Conservation (phyloP, 257 asterid species). For the Plantago major region DNA sequence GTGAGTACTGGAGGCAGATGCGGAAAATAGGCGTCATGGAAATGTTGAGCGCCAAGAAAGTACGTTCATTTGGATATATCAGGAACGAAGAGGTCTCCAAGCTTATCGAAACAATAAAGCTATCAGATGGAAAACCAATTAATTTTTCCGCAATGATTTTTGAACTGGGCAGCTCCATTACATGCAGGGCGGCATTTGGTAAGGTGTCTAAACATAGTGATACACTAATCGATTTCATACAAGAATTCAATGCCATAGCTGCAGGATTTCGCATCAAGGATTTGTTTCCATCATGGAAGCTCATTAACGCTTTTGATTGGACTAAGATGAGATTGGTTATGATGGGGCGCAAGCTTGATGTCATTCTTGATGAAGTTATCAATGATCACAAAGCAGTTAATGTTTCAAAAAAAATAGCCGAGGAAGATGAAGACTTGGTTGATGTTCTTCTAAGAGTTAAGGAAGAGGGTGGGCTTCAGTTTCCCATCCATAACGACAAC, state of each 20-base stretch:
- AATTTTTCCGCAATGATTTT: conserved; percentile 6
- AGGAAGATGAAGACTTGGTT: conserved; percentile 27
- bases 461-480: conserved; percentile 16
- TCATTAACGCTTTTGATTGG: conserved; percentile 17
- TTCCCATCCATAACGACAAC: conserved; percentile 1
- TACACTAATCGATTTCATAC: background rate
- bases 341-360: conserved; percentile 22
- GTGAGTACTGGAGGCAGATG: conserved; percentile 20
- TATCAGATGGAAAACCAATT: background rate
- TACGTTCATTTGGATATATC: conserved; percentile 13
- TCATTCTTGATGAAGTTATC: conserved; percentile 23
- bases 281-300: conserved; percentile 8
- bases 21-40: conserved; percentile 7
- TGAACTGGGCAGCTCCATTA: background rate
- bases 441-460: conserved; percentile 34
- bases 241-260: background rate
- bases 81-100: conserved; percentile 11
- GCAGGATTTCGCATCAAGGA: conserved; percentile 9
- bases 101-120: background rate
- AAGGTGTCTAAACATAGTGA: conserved; percentile 9
- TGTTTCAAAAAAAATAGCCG: conserved; percentile 7
- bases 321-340: conserved; percentile 20
- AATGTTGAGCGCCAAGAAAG: conserved; percentile 9
- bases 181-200: conserved; percentile 18
- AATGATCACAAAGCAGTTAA: conserved; percentile 16